These are phyloP conservation scores for Cinnamomum micranthum DNA, from an alignment of 164 flowering plant genomes.

Conservation along the genomic window DNA sequence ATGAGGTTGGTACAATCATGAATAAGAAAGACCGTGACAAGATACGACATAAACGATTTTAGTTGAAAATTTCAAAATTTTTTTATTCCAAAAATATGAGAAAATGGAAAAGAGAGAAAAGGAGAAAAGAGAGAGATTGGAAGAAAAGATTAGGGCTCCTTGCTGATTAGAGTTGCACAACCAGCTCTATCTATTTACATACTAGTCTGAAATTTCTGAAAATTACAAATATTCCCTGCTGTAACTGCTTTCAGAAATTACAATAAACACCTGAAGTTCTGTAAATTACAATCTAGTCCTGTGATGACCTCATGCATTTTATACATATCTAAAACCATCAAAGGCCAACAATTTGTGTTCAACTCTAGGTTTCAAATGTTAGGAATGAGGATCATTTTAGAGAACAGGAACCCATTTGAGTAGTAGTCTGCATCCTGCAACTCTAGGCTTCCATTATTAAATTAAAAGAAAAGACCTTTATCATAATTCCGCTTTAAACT, in stretches of 20 bases:
- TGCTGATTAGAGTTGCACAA: too few species aligned
- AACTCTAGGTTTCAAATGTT: not conserved
- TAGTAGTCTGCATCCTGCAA: not conserved
- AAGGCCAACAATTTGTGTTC: not conserved
- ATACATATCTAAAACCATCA: too few species aligned
- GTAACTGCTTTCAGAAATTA: too few species aligned
- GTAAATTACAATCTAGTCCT: too few species aligned
- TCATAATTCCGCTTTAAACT: not conserved
- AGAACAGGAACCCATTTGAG: not conserved
- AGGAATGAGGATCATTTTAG: not conserved
- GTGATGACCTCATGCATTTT: too few species aligned
- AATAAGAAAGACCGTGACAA: not conserved
- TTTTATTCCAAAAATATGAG: not conserved
- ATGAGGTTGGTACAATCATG: not conserved
- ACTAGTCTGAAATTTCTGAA: too few species aligned
- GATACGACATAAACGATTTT: not conserved
- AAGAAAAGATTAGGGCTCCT: too few species aligned
- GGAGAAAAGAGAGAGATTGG: not conserved
- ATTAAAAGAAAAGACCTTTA: too few species aligned
- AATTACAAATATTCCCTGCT: too few species aligned
- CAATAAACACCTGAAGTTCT: too few species aligned
- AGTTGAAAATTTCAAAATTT: too few species aligned
- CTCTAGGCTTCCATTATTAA: not conserved
- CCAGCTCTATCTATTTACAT: too few species aligned
- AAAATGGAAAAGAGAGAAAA: not conserved